Evolutionary conservation across 1,284 basidiomycete species (phyloP).

Genomic region (Sutorius eximius): DNA sequence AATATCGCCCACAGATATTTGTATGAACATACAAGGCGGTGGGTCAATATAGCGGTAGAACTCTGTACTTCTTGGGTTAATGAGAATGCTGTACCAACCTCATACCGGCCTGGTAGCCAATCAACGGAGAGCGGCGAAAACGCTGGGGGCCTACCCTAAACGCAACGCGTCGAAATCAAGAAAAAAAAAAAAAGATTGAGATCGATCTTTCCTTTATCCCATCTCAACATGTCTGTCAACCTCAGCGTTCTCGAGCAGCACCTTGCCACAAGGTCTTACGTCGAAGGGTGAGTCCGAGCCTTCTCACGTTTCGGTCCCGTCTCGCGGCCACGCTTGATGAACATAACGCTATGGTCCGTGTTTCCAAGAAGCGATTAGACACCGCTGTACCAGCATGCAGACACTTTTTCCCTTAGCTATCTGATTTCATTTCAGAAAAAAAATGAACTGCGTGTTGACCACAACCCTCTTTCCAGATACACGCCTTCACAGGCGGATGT

Average conservation of each 20-base stretch:
- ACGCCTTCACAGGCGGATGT: conserved; percentile 97
- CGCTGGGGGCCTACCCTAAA: conserved; percentile 35
- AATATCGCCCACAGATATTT: not conserved
- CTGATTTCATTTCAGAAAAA: conserved; percentile 54
- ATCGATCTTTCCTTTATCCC: conserved; percentile 34
- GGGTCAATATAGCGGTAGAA: not conserved
- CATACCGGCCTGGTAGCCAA: conserved; percentile 8
- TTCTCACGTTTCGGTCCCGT: conserved; percentile 23
- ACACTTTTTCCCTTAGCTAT: conserved; percentile 76
- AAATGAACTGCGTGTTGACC: conserved; percentile 11
- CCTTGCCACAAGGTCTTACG: conserved; percentile 83
- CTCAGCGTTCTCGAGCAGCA: conserved; percentile 81
- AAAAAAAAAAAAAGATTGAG: conserved; percentile 19
- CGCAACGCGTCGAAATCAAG: conserved; percentile 15
- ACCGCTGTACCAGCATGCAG: conserved; percentile 84
- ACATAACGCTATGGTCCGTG: conserved; percentile 92
- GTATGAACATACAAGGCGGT: not conserved
- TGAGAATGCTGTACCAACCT: not conserved
- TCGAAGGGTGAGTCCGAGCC: conserved; percentile 78
- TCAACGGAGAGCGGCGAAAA: conserved; percentile 8
- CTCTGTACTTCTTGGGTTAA: not conserved
- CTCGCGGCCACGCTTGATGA: conserved; percentile 62
- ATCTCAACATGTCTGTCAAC: conserved; percentile 64
- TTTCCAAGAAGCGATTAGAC: conserved; percentile 99
- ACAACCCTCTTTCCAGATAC: conserved; percentile 57